Percentiles rank a stretch among this genome's conserved stretches.
These are phyloP conservation scores for Larix kaempferi DNA, from an alignment of 75 land plant species.

Conservation along the genomic window DNA sequence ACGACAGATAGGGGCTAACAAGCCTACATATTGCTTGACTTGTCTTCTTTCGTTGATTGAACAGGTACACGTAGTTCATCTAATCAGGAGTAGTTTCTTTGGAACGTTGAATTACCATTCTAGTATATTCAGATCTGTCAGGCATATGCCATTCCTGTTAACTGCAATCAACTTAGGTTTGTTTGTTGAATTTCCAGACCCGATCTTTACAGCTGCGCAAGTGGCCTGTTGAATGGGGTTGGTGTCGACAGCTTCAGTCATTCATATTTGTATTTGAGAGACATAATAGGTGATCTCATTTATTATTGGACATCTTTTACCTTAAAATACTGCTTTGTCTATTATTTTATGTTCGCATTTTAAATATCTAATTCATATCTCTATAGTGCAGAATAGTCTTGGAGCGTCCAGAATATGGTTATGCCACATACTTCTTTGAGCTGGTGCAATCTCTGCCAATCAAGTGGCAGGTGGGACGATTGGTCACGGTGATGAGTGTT, in stretches of 20 bases:
- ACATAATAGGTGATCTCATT: conserved; percentile 67
- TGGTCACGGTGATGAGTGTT: conserved; percentile 75
- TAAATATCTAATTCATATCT: too few relatives aligned
- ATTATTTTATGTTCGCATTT: too few relatives aligned
- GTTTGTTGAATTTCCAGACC: conserved; percentile 35
- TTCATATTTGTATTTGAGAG: conserved; percentile 84
- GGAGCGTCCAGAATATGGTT: conserved; percentile 95
- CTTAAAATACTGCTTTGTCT: too few relatives aligned
- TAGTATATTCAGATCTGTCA: neutral
- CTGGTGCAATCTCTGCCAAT: conserved; percentile 60
- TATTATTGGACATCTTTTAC: neutral
- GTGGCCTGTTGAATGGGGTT: conserved; percentile 96
- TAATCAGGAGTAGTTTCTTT: neutral
- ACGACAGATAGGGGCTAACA: conserved; percentile 35
- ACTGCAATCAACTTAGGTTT: neutral
- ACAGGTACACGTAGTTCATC: conserved; percentile 44
- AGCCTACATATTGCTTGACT: conserved; percentile 65
- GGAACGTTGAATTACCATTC: neutral
- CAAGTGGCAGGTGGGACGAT: conserved; percentile 75
- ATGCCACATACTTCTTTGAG: conserved; percentile 95
- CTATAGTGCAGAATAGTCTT: conserved; percentile 61
- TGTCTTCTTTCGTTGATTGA: conserved; percentile 91
- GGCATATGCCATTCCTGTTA: neutral
- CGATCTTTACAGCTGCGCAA: conserved; percentile 59
- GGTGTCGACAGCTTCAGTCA: conserved; percentile 83